Percentiles rank a stretch among this genome's conserved stretches.
Evolutionary conservation across 176 grass and related monocot genomes (phyloP).

Genomic region (Tuctoria greenei): DNA sequence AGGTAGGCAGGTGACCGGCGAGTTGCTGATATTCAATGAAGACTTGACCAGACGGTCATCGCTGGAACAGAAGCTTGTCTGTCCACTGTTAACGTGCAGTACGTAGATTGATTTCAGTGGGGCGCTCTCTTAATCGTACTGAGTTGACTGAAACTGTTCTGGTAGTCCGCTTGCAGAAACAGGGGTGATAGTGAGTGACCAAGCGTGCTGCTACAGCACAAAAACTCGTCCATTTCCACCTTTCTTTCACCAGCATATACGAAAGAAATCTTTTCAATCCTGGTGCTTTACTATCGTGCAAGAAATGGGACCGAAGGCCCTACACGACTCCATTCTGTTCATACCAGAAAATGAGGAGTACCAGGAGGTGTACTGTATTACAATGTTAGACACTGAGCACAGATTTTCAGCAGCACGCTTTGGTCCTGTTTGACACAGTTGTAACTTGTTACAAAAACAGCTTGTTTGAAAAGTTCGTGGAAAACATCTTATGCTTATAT

Average conservation of each 20-base stretch:
- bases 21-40: background rate
- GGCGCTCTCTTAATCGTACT: background rate
- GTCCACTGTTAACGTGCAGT: background rate
- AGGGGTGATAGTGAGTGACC: no score
- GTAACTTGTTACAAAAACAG: no score
- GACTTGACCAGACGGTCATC: background rate
- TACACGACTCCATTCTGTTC: background rate
- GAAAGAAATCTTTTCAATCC: background rate
- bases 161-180: background rate
- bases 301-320: background rate
- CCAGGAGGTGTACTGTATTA: background rate
- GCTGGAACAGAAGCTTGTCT: background rate
- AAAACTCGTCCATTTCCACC: no score
- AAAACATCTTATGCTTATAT: no score
- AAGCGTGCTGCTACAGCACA: background rate
- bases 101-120: background rate
- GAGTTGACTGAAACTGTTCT: background rate
- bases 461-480: no score
- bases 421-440: no score
- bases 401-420: background rate
- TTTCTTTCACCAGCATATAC: no score
- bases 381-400: background rate
- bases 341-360: background rate
- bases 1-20: conserved; percentile 19
- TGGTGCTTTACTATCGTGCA: background rate